phyloP scores from a whole-genome alignment of 2,329 filamentous ascomycete species.

The Pleoardoris graminearum region DNA sequence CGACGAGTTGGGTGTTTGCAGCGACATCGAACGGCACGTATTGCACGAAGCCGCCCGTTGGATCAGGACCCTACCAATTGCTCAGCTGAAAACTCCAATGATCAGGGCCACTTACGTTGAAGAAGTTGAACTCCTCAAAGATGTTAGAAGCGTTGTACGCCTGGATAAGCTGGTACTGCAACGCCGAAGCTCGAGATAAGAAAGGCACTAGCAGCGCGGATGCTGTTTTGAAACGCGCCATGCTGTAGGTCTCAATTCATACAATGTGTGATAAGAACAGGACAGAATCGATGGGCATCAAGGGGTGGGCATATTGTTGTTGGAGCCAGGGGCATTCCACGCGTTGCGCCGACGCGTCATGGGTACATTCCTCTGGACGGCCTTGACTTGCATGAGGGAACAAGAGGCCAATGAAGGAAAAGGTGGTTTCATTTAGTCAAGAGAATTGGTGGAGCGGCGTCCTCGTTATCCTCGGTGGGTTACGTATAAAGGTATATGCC shows the following conservation, averaged over 20 bases:
- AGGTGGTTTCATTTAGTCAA: conserved; percentile 5
- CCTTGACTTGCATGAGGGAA: background rate
- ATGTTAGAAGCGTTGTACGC: conserved; percentile 36
- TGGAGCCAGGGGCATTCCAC: conserved; percentile 16
- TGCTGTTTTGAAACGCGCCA: conserved; percentile 9
- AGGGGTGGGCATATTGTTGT: conserved; percentile 8
- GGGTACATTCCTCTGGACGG: conserved; percentile 14
- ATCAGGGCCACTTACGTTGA: conserved; percentile 15
- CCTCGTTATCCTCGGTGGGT: background rate
- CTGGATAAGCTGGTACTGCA: conserved; percentile 27
- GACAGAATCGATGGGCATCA: background rate
- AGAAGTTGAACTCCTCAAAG: conserved; percentile 48
- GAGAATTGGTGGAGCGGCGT: background rate
- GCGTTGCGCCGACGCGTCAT: conserved; percentile 17
- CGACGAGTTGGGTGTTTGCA: conserved; percentile 40
- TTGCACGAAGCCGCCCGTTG: conserved; percentile 34
- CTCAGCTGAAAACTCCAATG: background rate
- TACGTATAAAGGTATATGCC: background rate
- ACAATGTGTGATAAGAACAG: background rate
- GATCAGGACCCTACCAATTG: conserved; percentile 16
- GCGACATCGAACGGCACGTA: conserved; percentile 35
- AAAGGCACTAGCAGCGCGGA: conserved; percentile 9
- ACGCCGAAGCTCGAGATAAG: conserved; percentile 8
- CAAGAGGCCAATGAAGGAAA: background rate
- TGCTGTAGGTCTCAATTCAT: conserved; percentile 12